Base-by-base conservation (phyloP, 176 grass and related monocot genomes). In the Zizania latifolia region DNA sequence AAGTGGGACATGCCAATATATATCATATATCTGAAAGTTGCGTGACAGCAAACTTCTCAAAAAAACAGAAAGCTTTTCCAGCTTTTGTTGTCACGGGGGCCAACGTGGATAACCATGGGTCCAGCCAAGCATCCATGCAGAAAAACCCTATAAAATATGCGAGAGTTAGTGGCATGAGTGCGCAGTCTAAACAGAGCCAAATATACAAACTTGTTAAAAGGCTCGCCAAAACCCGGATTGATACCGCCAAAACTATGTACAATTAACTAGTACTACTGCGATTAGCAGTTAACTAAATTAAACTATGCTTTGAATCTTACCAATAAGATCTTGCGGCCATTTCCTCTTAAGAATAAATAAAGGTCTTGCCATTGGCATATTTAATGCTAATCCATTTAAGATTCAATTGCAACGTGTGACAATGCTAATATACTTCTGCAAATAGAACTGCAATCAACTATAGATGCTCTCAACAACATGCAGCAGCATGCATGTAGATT, bases 71-170 rank as follows among this genome's bases (percentile, higher is more conserved):
- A 65, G 1, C 4, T 74, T 81, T 67, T 73, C 26, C 58, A 77
- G 8, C 31, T 67, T 71, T 2, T 43, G 13, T 68, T 82, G 38
- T 73, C 50, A 51, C 14, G 21, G 71, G 73, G 63, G 26, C 50
- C 79, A 53, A 87, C 68, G 85, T 87, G 79, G 68, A 87, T 74
- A 57, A 61, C 60, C 74, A 36, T 54, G 7, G 74, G 51, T 87
- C 74, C 68, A 78, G 83, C 61, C 62, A 43, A 83, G 74, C 68
- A 60, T 66, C 33, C 60, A 87, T 54, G 80, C 51, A 68, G n/a
- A 84, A 71, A 84, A 43, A 62, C 34, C 58, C 30, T 46, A 15
- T 56, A 68, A 68, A 70, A 65, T 48, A 40, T 84, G 38, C 63
- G 9, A 27, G 36, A 38, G 22, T 16, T 32, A 70, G 64, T 65